Evolutionary conservation across 176 grass and related monocot genomes (phyloP), one percentile per base, ranked within the genome.

Genomic region (Hsuehochloa calcarea): DNA sequence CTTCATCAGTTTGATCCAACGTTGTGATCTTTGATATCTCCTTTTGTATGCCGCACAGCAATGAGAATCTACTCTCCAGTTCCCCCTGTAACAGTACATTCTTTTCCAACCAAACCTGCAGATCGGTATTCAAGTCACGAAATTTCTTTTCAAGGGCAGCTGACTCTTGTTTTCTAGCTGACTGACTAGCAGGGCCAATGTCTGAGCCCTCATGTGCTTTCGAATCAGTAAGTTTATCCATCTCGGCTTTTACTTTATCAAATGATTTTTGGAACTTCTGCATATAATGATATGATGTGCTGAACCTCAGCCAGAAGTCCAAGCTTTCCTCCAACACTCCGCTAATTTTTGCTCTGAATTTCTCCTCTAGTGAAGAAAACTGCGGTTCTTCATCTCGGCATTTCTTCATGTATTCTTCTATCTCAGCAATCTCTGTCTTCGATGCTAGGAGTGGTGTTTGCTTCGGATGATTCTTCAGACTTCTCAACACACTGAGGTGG

Each of bases 71-170:
- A 67, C 77, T 88, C 78, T 94, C 84, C 20, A 94, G 46, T 56
- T 94, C 90, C 66, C 90, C 85, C 82, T 94, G 90, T n/a, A 94
- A 75, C 26, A 92, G 54, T 49, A 91, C 82, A 47, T 92, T 94
- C 73, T 90, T 94, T 90, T 94, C 93, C 56, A 92, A 52, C 93
- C 90, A 94, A 72, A 94, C 93, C 76, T 92, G 90, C 67, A 94
- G 82, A 37, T 94, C 90, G 29, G 90, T 94, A 89, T 90, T 92
- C 58, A 94, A 54, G 80, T 90, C 90, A 56, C 82, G 50, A n/a
- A 94, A 87, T 84, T 82, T 94, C 85, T 86, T 94, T 81, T 92
- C 87, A 72, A 92, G 54, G 64, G 84, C 72, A 74, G 88, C 63
- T 22, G 81, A 82, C 84, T 92, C 85, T 39, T 80, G 68, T 37